Evolutionary conservation across 2,329 filamentous ascomycete species (phyloP), one percentile per base, ranked within the genome.

Genomic region (Dissoconium aciculare): DNA sequence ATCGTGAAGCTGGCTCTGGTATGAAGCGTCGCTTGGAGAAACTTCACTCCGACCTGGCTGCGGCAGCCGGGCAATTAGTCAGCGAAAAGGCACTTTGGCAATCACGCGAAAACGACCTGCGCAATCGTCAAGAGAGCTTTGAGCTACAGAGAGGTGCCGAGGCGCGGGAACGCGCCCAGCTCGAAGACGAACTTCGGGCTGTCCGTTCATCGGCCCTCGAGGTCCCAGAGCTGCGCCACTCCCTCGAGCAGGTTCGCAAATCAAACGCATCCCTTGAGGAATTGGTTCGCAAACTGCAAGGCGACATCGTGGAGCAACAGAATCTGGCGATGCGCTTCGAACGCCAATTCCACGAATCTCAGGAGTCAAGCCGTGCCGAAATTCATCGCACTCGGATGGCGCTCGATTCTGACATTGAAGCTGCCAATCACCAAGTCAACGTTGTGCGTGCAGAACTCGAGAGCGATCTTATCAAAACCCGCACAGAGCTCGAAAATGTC

Each of bases 11-110:
- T 11, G 41, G 45, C 4, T 38, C 30, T 17, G 31, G 39, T 37
- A 85, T 91, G 70, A 77, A 83, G 42, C 64, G 66, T 52, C 92
- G 89, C 56, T 79, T 94, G 47, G 72, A 87, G 44, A 74, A 74
- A 36, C 63, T 98, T 23, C 85, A 95, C 55, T 71, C 83, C 40
- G 83, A 94, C 44, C 87, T 95, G 77, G 70, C 74, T 17, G 65
- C 65, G 33, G 80, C 83, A 28, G 76, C 81, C 31, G 72, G 73
- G 27, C 78, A 92, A 38, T 74, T 94, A 38, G 74, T 78, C 13
- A 74, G 80, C 45, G 85, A 95, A 50, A 87, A 85, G 50, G 73
- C 78, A 16, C 67, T 70, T 19, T 85, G 79, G 58, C 72, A 74
- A 46, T 78, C 79, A 57, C 78, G 58, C 34, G 70, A 74, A 43